These are phyloP conservation scores for Claviceps capensis DNA, from an alignment of 2,329 filamentous ascomycete species.

Conservation along the genomic window DNA sequence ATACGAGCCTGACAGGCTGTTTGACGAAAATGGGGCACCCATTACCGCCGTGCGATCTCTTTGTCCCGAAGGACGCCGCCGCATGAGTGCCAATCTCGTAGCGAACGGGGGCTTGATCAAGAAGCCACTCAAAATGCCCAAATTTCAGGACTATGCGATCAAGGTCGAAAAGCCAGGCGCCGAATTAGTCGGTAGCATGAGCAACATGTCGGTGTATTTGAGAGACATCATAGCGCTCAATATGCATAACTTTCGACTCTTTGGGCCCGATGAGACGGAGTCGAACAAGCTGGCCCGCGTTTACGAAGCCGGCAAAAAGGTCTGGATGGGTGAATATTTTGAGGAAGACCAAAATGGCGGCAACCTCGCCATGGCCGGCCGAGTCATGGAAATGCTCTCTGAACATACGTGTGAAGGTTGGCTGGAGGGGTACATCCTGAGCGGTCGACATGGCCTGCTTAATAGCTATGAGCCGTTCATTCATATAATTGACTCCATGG, in stretches of 20 bases:
- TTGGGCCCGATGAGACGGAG: conserved; percentile 69
- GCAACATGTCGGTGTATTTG: conserved; percentile 53
- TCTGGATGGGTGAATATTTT: conserved; percentile 68
- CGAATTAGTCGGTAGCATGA: conserved; percentile 49
- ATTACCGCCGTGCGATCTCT: conserved; percentile 48
- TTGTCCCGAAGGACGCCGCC: conserved; percentile 48
- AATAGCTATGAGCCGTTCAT: conserved; percentile 78
- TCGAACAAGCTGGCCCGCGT: conserved; percentile 64
- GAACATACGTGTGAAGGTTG: conserved; percentile 71
- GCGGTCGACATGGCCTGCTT: conserved; percentile 60
- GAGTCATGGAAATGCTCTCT: conserved; percentile 75
- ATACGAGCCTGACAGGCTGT: conserved; percentile 61
- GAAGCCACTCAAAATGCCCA: conserved; percentile 53
- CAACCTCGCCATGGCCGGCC: conserved; percentile 52
- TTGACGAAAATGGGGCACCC: conserved; percentile 49
- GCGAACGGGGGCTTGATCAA: conserved; percentile 56
- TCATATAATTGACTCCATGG: conserved; percentile 74
- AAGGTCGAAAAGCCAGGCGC: conserved; percentile 47
- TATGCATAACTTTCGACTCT: conserved; percentile 55
- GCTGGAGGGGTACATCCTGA: conserved; percentile 67
- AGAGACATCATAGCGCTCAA: conserved; percentile 55
- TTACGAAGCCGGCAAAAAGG: conserved; percentile 64
- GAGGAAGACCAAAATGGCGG: conserved; percentile 63
- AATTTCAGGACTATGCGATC: conserved; percentile 56
- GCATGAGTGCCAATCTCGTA: conserved; percentile 68